phyloP scores from a whole-genome alignment of 257 asterid genomes.

The Rubia yunnanensis region DNA sequence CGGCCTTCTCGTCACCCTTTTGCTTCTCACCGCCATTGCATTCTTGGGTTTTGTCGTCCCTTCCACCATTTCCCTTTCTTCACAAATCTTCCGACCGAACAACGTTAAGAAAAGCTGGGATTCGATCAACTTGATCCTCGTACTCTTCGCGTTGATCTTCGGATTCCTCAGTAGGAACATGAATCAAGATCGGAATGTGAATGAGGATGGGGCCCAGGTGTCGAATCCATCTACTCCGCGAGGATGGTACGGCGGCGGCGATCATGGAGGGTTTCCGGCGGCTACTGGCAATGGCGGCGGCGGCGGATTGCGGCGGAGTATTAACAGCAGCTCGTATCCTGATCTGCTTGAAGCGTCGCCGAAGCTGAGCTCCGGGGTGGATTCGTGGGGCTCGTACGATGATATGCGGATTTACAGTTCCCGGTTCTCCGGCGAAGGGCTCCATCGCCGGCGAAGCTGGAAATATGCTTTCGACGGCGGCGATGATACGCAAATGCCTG shows the following conservation, averaged over 20 bases:
- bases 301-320: slow-evolving; percentile 35
- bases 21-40: slow-evolving; percentile 45
- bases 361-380: slow-evolving; percentile 27
- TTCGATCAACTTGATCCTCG: slow-evolving; percentile 57
- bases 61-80: slow-evolving; percentile 35
- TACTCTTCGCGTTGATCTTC: slow-evolving; percentile 62
- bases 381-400: slow-evolving; percentile 39
- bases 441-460: slow-evolving; percentile 62
- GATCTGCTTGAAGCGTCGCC: slow-evolving; percentile 61
- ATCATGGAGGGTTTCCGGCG: too few species aligned
- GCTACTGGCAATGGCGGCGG: too few species aligned
- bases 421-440: slow-evolving; percentile 28
- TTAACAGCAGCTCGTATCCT: slow-evolving; percentile 62
- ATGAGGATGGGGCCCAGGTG: slow-evolving; percentile 25
- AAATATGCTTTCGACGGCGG: slow-evolving; percentile 23
- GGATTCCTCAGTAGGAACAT: slow-evolving; percentile 67
- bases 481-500: slow-evolving; percentile 9
- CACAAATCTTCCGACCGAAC: slow-evolving; percentile 55
- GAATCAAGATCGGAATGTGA: slow-evolving; percentile 34
- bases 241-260: slow-evolving; percentile 25
- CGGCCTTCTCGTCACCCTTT: slow-evolving; percentile 42
- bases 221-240: slow-evolving; percentile 33
- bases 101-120: slow-evolving; percentile 82
- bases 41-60: slow-evolving; percentile 58
- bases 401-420: slow-evolving; percentile 39